Conservation (phyloP, 108 stramenopile species). For the Nitzschia putrida region DNA sequence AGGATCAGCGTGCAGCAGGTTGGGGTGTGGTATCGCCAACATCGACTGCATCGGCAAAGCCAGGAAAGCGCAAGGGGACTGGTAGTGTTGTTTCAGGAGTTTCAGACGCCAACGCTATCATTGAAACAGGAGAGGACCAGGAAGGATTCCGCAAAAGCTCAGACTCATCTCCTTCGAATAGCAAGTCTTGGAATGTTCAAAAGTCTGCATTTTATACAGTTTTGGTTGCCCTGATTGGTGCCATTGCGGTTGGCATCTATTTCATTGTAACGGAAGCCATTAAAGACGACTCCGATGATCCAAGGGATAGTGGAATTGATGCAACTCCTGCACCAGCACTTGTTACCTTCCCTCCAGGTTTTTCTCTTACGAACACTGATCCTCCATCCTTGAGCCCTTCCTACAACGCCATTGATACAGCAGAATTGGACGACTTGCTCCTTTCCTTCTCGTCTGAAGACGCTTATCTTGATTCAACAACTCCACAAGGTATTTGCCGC, state of each 20-base stretch:
- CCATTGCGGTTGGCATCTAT: constrained; percentile 9
- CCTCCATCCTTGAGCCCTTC: constrained; percentile 1
- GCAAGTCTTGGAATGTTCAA: not conserved
- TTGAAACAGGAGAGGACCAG: constrained; percentile 3
- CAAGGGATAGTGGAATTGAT: not conserved
- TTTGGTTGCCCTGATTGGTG: not conserved
- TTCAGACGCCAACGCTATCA: constrained; percentile 19
- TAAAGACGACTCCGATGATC: not conserved
- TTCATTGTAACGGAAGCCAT: constrained; percentile 4
- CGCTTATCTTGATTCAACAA: constrained; percentile 1
- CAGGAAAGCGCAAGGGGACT: not conserved
- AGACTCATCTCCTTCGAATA: not conserved
- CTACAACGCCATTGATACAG: not conserved
- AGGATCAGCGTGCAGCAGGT: constrained; percentile 7
- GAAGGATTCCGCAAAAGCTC: not conserved
- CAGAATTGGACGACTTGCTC: constrained; percentile 5
- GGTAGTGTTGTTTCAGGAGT: not conserved
- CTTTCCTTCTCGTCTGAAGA: not conserved
- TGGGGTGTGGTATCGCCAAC: not conserved
- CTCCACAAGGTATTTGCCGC: constrained; percentile 24
- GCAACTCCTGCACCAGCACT: not conserved
- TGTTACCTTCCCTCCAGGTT: constrained; percentile 7
- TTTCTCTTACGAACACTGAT: not conserved
- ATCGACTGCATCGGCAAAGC: not conserved
- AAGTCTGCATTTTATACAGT: not conserved